A percentile compares a stretch with the other conserved stretches of the same genome.
phyloP scores from a whole-genome alignment of 2,329 filamentous ascomycete genomes.

The Penicillium freii region DNA sequence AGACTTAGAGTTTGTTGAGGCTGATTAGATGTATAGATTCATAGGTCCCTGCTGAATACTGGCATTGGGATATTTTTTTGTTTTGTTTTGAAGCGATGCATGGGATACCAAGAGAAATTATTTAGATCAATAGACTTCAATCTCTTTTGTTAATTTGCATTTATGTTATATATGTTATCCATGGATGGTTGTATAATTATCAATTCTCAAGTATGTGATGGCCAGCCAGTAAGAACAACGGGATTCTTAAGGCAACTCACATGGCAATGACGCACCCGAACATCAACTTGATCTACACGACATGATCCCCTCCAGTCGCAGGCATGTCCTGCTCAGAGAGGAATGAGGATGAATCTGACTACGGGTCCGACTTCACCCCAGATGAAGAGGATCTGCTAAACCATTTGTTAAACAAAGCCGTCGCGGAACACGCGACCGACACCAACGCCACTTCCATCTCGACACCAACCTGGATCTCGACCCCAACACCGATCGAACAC shows the following conservation, averaged over 20 bases:
- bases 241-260: slow-evolving; percentile 14
- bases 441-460: slow-evolving; percentile 15
- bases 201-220: neutral
- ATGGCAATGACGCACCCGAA: slow-evolving; percentile 15
- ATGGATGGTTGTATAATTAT: neutral
- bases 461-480: slow-evolving; percentile 20
- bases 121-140: slow-evolving; percentile 17
- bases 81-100: slow-evolving; percentile 12
- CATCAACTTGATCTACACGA: slow-evolving; percentile 11
- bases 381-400: slow-evolving; percentile 57
- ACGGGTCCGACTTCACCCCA: slow-evolving; percentile 61
- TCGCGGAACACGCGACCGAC: slow-evolving; percentile 32
- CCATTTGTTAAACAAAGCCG: slow-evolving; percentile 50
- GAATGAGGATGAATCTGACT: slow-evolving; percentile 47
- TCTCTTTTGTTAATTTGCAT: neutral
- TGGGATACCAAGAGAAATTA: slow-evolving; percentile 19
- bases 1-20: neutral
- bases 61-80: slow-evolving; percentile 1
- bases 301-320: slow-evolving; percentile 26
- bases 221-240: slow-evolving; percentile 9
- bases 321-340: slow-evolving; percentile 35
- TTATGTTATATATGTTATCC: neutral
- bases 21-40: slow-evolving; percentile 10
- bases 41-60: slow-evolving; percentile 3
- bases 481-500: slow-evolving; percentile 14